Evolutionary conservation across 306 rosid genomes (phyloP), one percentile per base, ranked within the genome.

Genomic region (Lupinus albus): DNA sequence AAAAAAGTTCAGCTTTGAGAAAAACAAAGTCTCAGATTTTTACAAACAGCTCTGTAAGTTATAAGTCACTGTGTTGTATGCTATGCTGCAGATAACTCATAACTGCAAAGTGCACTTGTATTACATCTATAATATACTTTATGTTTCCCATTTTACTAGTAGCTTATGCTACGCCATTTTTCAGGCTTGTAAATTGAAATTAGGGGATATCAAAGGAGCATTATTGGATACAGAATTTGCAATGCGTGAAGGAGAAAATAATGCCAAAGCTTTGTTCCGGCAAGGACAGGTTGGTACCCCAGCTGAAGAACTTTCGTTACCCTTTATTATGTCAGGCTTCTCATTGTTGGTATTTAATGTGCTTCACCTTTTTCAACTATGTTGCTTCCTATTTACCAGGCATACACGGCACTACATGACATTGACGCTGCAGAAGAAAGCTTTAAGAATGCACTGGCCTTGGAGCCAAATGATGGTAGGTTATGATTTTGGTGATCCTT

Each of bases 251-350:
- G 98, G 95, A 74, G 88, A 82, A 7, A 68, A 87, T 77, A 89
- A 92, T 83, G 98, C 83, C 36, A 92, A 92, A 81, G 98, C 98
- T 61, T 80, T 89, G 78, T 92, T 92, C 57, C 96, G 98, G 61
- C 95, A 92, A 78, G 98, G 98, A 57, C 98, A 92, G 96, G 98
- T 92, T 81, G 80, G 85, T 84, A 68, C 72, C 32, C 59, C 74
- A 36, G 54, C 39, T 69, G 69, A 28, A 46, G 33, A 30, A 21
- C 33, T 30, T 59, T 30, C 25, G 17, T 68, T 16, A 68, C 52
- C 52, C 28, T 64, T 35, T 65, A 45, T 25, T 65, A 9, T 35
- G 57, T 38, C 61, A 51, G 72, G 55, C 17, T 46, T 36, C 16
- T 53, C 32, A 14, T 51, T 64, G 46, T 64, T 61, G 45, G 39